A percentile compares a stretch with the other conserved stretches of the same genome.
Evolutionary conservation across 805 yeast genomes (phyloP).

Genomic region (Jamesozyma lodderae): DNA sequence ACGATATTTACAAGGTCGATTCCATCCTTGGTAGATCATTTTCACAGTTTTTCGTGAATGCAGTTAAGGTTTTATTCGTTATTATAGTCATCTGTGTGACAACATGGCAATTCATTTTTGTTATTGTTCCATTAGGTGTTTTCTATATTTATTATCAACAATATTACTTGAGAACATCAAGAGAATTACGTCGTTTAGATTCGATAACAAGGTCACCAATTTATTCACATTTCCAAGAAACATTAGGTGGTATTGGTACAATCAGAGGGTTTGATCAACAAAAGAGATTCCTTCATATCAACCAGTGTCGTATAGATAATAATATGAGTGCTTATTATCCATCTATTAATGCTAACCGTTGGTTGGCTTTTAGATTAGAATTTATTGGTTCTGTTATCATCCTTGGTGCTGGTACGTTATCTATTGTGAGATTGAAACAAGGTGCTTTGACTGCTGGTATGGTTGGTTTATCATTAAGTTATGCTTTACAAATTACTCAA

Average conservation of each 20-base stretch:
- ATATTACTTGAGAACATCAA: slow-evolving; percentile 64
- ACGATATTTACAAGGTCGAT: slow-evolving; percentile 83
- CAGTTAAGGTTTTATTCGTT: slow-evolving; percentile 61
- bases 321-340: slow-evolving; percentile 93
- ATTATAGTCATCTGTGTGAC: slow-evolving; percentile 71
- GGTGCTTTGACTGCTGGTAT: slow-evolving; percentile 80
- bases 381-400: slow-evolving; percentile 84
- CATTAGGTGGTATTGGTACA: slow-evolving; percentile 69
- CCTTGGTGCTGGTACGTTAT: slow-evolving; percentile 73
- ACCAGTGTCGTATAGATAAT: slow-evolving; percentile 64
- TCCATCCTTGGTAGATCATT: slow-evolving; percentile 66
- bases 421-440: slow-evolving; percentile 57
- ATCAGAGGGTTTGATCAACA: slow-evolving; percentile 68
- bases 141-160: slow-evolving; percentile 67
- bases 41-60: slow-evolving; percentile 55
- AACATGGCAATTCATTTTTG: slow-evolving; percentile 75
- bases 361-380: slow-evolving; percentile 94
- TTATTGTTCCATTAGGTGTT: slow-evolving; percentile 60
- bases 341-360: slow-evolving; percentile 84
- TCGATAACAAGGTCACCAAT: slow-evolving; percentile 86
- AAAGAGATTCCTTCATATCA: slow-evolving; percentile 52
- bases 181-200: slow-evolving; percentile 77
- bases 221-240: slow-evolving; percentile 92
- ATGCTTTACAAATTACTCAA: slow-evolving; percentile 88
- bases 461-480: slow-evolving; percentile 88